Conservation (phyloP, 495 filamentous ascomycete genomes). For the Gamarada debralockiae region DNA sequence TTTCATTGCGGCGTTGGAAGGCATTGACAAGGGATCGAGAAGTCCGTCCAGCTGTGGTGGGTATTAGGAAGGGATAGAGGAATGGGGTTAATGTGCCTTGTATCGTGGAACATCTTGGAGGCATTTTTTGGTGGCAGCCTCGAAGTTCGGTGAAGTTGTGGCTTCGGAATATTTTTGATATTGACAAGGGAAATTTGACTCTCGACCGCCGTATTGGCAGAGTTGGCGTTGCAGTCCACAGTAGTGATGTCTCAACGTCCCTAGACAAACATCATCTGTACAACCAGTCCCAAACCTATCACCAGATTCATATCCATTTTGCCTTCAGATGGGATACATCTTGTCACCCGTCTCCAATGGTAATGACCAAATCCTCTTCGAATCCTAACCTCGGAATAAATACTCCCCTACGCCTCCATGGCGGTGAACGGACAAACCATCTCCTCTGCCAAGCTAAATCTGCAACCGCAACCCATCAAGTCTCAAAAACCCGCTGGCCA, state of each 20-base stretch:
- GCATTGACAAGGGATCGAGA: slow-evolving; percentile 20
- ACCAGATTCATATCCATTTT: background rate
- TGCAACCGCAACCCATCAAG: no score
- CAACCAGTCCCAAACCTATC: background rate
- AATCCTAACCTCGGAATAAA: background rate
- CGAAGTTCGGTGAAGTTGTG: background rate
- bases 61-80: slow-evolving; percentile 56
- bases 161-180: slow-evolving; percentile 1
- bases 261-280: background rate
- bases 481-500: no score
- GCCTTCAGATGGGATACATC: no score
- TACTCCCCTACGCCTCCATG: no score
- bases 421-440: no score
- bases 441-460: no score
- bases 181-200: background rate
- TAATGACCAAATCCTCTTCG: background rate
- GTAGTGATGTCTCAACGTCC: background rate
- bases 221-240: background rate
- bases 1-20: slow-evolving; percentile 28
- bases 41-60: slow-evolving; percentile 29
- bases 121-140: slow-evolving; percentile 30
- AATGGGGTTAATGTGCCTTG: slow-evolving; percentile 56
- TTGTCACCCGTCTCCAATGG: no score
- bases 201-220: slow-evolving; percentile 4
- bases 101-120: slow-evolving; percentile 38